phyloP scores from a whole-genome alignment of 139 green algal species.

The Micractinium conductrix region DNA sequence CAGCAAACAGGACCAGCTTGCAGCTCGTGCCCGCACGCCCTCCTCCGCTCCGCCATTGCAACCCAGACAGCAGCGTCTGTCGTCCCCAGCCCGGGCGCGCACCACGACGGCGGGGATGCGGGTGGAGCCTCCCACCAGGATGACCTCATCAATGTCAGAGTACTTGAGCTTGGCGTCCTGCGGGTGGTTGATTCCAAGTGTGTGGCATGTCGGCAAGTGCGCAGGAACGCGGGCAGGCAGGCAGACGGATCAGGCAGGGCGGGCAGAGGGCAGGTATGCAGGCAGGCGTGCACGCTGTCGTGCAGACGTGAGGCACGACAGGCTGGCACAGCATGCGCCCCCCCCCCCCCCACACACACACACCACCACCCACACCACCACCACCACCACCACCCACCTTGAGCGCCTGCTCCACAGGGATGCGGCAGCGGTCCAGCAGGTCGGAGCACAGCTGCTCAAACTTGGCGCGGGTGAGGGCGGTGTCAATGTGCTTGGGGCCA shows the following conservation, averaged over 20 bases:
- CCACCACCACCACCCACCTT: conserved; percentile 47
- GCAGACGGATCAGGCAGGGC: neutral
- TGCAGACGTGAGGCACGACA: neutral
- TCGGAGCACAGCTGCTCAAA: conserved; percentile 98
- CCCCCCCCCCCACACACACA: no score
- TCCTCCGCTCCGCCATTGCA: no score
- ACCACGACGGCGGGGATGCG: conserved; percentile 93
- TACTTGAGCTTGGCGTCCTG: conserved; percentile 91
- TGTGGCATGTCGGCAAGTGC: no score
- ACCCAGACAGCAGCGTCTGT: no score
- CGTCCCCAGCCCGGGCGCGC: neutral
- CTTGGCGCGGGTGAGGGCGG: conserved; percentile 79
- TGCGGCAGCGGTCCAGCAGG: conserved; percentile 88
- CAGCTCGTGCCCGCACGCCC: no score
- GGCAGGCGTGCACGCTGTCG: neutral
- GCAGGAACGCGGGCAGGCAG: no score
- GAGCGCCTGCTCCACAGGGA: conserved; percentile 93
- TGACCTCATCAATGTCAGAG: conserved; percentile 93
- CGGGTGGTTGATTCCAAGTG: no score
- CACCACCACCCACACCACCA: neutral
- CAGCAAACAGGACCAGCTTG: no score
- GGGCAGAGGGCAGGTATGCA: neutral
- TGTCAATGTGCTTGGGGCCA: conserved; percentile 99
- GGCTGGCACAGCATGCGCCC: neutral
- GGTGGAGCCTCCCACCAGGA: conserved; percentile 96